phyloP scores from a whole-genome alignment of 78 protist genomes.

The Tieghemostelium lacteum region DNA sequence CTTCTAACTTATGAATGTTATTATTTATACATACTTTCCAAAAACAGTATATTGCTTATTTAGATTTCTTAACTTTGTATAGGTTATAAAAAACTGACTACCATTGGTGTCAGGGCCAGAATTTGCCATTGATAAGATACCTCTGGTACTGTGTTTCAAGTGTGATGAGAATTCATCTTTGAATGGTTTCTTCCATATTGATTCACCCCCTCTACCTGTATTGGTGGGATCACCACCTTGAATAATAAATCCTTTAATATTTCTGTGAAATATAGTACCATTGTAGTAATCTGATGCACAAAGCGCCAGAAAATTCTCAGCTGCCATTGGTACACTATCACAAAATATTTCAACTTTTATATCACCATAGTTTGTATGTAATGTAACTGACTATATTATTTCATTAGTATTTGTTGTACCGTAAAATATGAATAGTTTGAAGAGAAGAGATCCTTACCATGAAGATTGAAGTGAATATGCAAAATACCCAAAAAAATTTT shows the following conservation, averaged over 20 bases:
- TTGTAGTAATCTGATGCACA: slow-evolving; percentile 94
- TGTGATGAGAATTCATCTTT: slow-evolving; percentile 87
- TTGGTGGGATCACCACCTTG: slow-evolving; percentile 96
- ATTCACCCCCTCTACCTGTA: slow-evolving; percentile 93
- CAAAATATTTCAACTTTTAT: slow-evolving; percentile 91
- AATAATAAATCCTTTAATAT: slow-evolving; percentile 90
- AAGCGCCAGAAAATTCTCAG: slow-evolving; percentile 94
- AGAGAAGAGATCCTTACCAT: too few species aligned
- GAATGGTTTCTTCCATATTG: slow-evolving; percentile 89
- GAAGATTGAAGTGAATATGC: too few species aligned
- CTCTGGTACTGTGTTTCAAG: slow-evolving; percentile 88
- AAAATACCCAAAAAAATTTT: too few species aligned
- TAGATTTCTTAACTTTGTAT: slow-evolving; percentile 86
- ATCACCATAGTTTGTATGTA: slow-evolving; percentile 92
- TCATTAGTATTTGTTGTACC: neutral
- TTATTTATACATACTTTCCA: slow-evolving; percentile 80
- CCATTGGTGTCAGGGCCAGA: slow-evolving; percentile 86
- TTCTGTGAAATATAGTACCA: slow-evolving; percentile 90
- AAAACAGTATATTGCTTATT: slow-evolving; percentile 90
- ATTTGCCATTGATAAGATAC: slow-evolving; percentile 92
- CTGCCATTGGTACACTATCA: slow-evolving; percentile 83
- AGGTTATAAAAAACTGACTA: slow-evolving; percentile 91
- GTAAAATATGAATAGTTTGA: too few species aligned
- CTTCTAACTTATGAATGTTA: neutral
- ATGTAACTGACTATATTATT: slow-evolving; percentile 84